A percentile compares a stretch with the other conserved stretches of the same genome.
These are phyloP conservation scores for Multifurca ochricompacta DNA, from an alignment of 768 basidiomycete species.

Conservation along the genomic window DNA sequence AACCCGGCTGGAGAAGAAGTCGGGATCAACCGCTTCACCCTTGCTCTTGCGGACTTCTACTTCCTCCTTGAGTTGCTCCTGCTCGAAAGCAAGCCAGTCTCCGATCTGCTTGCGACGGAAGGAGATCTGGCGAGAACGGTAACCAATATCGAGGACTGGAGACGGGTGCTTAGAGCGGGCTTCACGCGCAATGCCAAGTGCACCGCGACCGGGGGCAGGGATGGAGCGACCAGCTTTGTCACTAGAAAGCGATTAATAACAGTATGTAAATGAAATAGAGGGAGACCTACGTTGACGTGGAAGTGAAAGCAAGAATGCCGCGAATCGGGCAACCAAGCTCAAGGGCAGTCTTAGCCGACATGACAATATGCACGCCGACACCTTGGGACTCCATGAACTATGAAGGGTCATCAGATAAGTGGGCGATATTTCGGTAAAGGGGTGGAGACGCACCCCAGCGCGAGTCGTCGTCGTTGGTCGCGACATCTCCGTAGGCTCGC, in stretches of 20 bases:
- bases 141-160: slow-evolving; percentile 74
- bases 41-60: slow-evolving; percentile 50
- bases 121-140: slow-evolving; percentile 86
- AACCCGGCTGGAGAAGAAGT: slow-evolving; percentile 69
- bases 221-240: slow-evolving; percentile 99
- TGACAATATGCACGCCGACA: slow-evolving; percentile 93
- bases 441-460: slow-evolving; percentile 58
- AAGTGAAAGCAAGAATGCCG: slow-evolving; percentile 90
- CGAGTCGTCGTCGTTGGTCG: slow-evolving; percentile 95
- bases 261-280: background rate
- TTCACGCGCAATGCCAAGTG: slow-evolving; percentile 83
- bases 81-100: slow-evolving; percentile 90
- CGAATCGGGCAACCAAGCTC: slow-evolving; percentile 92
- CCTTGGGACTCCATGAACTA: slow-evolving; percentile 97
- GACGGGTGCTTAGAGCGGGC: slow-evolving; percentile 69
- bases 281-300: slow-evolving; percentile 78
- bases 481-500: slow-evolving; percentile 98
- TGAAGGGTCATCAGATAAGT: slow-evolving; percentile 6
- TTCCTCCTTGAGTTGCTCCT: slow-evolving; percentile 76
- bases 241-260: slow-evolving; percentile 32
- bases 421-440: slow-evolving; percentile 3
- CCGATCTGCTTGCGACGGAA: slow-evolving; percentile 95
- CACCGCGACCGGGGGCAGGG: slow-evolving; percentile 93
- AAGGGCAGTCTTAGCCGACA: slow-evolving; percentile 94
- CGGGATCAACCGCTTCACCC: slow-evolving; percentile 46